Conservation (phyloP, 164 flowering plant species). For the Piper betle region DNA sequence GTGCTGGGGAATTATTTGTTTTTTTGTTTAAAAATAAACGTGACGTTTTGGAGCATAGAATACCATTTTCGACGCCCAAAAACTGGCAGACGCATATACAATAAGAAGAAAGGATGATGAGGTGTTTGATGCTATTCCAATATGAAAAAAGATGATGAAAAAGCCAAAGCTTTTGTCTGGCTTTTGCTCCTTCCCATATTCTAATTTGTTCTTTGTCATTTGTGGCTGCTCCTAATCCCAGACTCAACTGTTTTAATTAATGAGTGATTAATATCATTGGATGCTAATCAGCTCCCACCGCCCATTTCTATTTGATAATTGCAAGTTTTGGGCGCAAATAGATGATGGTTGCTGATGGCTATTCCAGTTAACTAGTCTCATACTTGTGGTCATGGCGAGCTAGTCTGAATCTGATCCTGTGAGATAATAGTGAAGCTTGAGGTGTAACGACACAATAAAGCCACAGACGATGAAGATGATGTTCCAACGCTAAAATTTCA, state of each 20-base stretch:
- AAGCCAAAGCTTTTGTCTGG: conserved; percentile 10
- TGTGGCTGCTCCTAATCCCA: background rate
- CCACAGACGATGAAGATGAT: too few species aligned
- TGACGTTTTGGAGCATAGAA: background rate
- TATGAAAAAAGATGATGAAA: background rate
- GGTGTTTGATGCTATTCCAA: conserved; percentile 3
- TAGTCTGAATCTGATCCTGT: too few species aligned
- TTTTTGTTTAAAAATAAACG: too few species aligned
- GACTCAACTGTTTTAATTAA: background rate
- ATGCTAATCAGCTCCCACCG: background rate
- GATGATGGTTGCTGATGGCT: background rate
- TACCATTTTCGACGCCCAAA: background rate
- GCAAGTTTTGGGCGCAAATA: background rate
- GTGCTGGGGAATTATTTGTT: background rate
- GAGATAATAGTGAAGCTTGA: too few species aligned
- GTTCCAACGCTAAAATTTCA: too few species aligned
- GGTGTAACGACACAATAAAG: too few species aligned
- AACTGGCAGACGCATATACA: background rate
- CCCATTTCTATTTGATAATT: background rate
- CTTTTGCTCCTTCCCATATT: background rate
- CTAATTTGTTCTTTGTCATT: background rate
- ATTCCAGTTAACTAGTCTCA: too few species aligned
- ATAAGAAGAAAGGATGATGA: conserved; percentile 1
- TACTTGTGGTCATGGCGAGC: too few species aligned
- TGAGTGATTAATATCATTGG: background rate